Evolutionary conservation across 495 filamentous ascomycete genomes (phyloP).

Genomic region (Lasiosphaeria ovina): DNA sequence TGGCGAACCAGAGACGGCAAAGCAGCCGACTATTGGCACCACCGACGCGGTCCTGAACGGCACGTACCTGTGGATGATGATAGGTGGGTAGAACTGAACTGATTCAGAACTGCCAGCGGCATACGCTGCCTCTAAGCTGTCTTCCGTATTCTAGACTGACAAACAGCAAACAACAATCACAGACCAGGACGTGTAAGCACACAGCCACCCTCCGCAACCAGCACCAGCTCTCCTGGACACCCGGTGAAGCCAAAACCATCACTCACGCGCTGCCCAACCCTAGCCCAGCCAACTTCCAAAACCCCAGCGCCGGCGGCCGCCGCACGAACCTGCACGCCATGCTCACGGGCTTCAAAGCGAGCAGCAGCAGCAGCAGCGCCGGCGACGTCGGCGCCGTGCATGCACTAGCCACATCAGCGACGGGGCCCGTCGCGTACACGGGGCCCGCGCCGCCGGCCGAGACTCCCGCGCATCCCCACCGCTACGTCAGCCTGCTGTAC

Average conservation of each 20-base stretch:
- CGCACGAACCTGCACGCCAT: conserved; percentile 46
- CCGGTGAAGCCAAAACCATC: background rate
- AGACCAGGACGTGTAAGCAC: conserved; percentile 44
- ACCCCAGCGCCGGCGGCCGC: conserved; percentile 33
- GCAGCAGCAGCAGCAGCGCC: conserved; percentile 14
- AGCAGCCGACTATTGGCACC: conserved; percentile 43
- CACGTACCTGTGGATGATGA: conserved; percentile 48
- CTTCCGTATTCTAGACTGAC: too few relatives aligned
- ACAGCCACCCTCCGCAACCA: background rate
- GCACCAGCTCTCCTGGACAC: background rate
- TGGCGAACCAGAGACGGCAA: conserved; percentile 27
- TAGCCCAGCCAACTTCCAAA: conserved; percentile 40
- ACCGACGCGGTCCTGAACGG: conserved; percentile 33
- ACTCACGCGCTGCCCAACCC: background rate
- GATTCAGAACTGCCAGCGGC: too few relatives aligned
- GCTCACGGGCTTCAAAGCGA: conserved; percentile 44
- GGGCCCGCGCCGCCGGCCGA: conserved; percentile 11
- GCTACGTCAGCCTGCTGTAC: conserved; percentile 14
- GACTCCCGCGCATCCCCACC: conserved; percentile 5
- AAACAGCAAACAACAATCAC: background rate
- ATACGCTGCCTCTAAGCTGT: too few relatives aligned
- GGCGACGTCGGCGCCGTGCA: conserved; percentile 30
- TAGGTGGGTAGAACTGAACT: conserved; percentile 30
- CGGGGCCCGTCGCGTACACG: conserved; percentile 15
- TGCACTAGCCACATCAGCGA: conserved; percentile 38